Evolutionary conservation across 345 rosid genomes (phyloP).

Genomic region (Chamaenerion angustifolium): DNA sequence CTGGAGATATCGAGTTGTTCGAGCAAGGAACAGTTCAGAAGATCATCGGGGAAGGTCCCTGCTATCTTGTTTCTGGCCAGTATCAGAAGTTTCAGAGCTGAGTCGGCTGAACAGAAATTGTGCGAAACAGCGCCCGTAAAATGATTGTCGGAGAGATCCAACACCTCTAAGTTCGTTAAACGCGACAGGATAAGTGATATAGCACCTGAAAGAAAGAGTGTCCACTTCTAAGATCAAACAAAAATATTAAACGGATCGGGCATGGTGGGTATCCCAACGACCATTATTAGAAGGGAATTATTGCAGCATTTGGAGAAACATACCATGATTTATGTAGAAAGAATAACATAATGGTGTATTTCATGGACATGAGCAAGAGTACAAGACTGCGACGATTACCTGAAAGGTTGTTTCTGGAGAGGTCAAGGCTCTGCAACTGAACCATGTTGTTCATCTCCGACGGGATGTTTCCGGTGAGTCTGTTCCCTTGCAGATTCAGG

Average conservation of each 20-base stretch:
- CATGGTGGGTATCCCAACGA: no score
- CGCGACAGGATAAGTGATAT: slow-evolving; percentile 1
- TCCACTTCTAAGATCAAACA: no score
- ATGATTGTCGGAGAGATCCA: slow-evolving; percentile 37
- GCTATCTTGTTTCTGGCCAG: slow-evolving; percentile 41
- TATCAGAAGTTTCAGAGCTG: slow-evolving; percentile 35
- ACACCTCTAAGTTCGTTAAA: slow-evolving; percentile 26
- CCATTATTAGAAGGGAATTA: no score
- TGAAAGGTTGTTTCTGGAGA: slow-evolving; percentile 54
- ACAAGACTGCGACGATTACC: slow-evolving; percentile 11
- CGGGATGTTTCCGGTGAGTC: slow-evolving; percentile 46
- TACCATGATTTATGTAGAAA: no score
- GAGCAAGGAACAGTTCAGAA: slow-evolving; percentile 48
- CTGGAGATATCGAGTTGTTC: slow-evolving; percentile 45
- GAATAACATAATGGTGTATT: no score
- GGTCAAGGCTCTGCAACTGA: slow-evolving; percentile 44
- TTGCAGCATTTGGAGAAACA: no score
- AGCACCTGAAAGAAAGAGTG: no score
- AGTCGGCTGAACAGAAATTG: slow-evolving; percentile 38
- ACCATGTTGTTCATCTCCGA: slow-evolving; percentile 30
- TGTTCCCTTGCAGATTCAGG: slow-evolving; percentile 45
- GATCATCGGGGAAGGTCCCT: slow-evolving; percentile 46
- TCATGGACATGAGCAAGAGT: no score
- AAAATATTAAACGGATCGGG: no score
- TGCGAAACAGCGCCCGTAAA: slow-evolving; percentile 42